Conservation (phyloP, 2,329 filamentous ascomycete species). For the Aspergillus sergii region DNA sequence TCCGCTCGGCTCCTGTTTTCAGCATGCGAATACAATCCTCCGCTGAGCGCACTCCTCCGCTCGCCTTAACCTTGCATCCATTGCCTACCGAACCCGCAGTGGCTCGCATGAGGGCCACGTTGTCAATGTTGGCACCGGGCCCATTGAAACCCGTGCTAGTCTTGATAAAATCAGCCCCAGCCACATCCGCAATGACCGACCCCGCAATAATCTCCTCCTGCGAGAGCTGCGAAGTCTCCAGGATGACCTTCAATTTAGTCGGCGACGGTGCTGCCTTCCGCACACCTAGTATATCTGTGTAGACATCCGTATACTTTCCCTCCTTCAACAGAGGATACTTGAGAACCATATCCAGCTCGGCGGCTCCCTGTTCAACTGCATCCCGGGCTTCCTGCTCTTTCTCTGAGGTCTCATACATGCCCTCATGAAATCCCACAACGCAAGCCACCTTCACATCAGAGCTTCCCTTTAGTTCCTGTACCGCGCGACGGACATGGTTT, state of each 20-base stretch:
- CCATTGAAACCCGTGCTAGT: slow-evolving; percentile 63
- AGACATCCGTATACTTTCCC: slow-evolving; percentile 52
- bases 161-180: slow-evolving; percentile 62
- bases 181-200: slow-evolving; percentile 54
- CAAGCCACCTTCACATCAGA: slow-evolving; percentile 56
- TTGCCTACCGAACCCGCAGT: slow-evolving; percentile 48
- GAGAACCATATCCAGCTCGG: slow-evolving; percentile 62
- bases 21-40: slow-evolving; percentile 58
- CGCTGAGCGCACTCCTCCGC: slow-evolving; percentile 57
- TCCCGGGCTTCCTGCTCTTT: slow-evolving; percentile 56
- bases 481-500: slow-evolving; percentile 54
- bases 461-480: slow-evolving; percentile 47
- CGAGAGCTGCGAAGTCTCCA: slow-evolving; percentile 59
- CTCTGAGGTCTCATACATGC: slow-evolving; percentile 53
- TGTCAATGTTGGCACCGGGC: slow-evolving; percentile 53
- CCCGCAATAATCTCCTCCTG: slow-evolving; percentile 56
- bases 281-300: slow-evolving; percentile 56
- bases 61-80: slow-evolving; percentile 59
- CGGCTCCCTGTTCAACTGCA: slow-evolving; percentile 54
- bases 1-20: slow-evolving; percentile 57
- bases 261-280: slow-evolving; percentile 49
- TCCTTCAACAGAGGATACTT: slow-evolving; percentile 54
- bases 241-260: slow-evolving; percentile 57
- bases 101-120: slow-evolving; percentile 58
- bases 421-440: slow-evolving; percentile 64